Base-by-base conservation (phyloP, 225 moss, liverwort and hornwort genomes). In the Sphagnum contortum region DNA sequence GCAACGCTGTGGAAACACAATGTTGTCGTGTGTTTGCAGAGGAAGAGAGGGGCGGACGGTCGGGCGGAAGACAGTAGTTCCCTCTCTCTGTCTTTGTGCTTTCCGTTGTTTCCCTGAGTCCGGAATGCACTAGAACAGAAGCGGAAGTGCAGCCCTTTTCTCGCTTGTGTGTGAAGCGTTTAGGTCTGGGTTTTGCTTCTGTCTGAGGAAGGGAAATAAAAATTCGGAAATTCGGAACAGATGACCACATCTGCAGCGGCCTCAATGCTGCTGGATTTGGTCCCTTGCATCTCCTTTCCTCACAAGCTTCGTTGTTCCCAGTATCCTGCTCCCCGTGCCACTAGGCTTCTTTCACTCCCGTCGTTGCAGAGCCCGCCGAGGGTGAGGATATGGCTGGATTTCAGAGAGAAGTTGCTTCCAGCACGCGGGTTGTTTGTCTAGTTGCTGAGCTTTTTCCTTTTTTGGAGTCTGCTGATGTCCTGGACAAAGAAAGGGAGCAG, bases 231-330 rank as follows among this genome's bases (percentile, higher is more conserved):
- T 29, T 29, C 29, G 29, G 29, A 29, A 14, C 45, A n/a, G 47
- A 87, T 87, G 87, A 78, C 76, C 64, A 72, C 78, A 9, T 71
- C 75, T 64, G 84, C 81, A 66, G 87, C 69, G 11, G 61, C 84
- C 45, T 78, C 87, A 66, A 82, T 80, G 88, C 82, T 82, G 85
- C 80, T 88, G 73, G 85, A 88, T 59, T 71, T 82, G 64, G 55
- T 72, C 44, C 62, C 71, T 62, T 48, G 65, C 29, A 71, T 80
- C 57, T 49, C 60, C 3, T 50, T 77, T 0, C 29, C 57, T 62
- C 55, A 49, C n/a, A 67, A 44, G 60, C 29, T n/a, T 51, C 53
- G 4, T 48, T 67, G 6, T 55, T 67, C 3, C 12, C 55, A 29
- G 64, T 29, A 1, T 29, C 63, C 60, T 61, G 14, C 56, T 3